A percentile compares a stretch with the other conserved stretches of the same genome.
Conservation (phyloP, 1,139 yeast genomes). For the Suhomyces chickasaworum region DNA sequence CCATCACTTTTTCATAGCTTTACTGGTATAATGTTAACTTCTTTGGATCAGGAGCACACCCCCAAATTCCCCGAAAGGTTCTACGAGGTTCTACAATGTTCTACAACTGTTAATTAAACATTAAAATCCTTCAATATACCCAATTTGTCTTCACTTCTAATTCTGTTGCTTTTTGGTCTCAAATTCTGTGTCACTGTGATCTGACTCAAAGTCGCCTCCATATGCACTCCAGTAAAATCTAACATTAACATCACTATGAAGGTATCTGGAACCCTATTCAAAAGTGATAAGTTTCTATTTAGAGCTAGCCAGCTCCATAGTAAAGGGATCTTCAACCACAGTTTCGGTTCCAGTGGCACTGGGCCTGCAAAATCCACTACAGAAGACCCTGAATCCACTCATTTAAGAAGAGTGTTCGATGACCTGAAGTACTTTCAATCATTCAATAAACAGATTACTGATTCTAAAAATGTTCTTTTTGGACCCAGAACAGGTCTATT, state of each 20-base stretch:
- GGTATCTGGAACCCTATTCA: slow-evolving; percentile 9
- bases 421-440: slow-evolving; percentile 43
- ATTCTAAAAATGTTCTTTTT: slow-evolving; percentile 16
- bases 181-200: too few species aligned
- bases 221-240: slow-evolving; percentile 5
- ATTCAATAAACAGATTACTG: slow-evolving; percentile 28
- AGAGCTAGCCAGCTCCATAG: slow-evolving; percentile 9
- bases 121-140: too few species aligned
- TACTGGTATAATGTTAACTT: too few species aligned
- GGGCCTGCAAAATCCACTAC: neutral
- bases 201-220: slow-evolving; percentile 3
- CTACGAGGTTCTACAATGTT: too few species aligned
- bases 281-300: slow-evolving; percentile 10
- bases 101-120: too few species aligned
- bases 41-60: too few species aligned
- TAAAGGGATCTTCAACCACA: neutral
- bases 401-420: slow-evolving; percentile 46
- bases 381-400: slow-evolving; percentile 13
- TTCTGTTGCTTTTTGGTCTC: too few species aligned
- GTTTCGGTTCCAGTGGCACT: neutral
- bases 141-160: too few species aligned
- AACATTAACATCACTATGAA: slow-evolving; percentile 9
- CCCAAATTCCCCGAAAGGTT: too few species aligned
- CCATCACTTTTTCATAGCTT: too few species aligned
- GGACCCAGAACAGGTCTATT: slow-evolving; percentile 61